phyloP scores from a whole-genome alignment of 768 basidiomycete genomes.

The Hygrophorus russula region DNA sequence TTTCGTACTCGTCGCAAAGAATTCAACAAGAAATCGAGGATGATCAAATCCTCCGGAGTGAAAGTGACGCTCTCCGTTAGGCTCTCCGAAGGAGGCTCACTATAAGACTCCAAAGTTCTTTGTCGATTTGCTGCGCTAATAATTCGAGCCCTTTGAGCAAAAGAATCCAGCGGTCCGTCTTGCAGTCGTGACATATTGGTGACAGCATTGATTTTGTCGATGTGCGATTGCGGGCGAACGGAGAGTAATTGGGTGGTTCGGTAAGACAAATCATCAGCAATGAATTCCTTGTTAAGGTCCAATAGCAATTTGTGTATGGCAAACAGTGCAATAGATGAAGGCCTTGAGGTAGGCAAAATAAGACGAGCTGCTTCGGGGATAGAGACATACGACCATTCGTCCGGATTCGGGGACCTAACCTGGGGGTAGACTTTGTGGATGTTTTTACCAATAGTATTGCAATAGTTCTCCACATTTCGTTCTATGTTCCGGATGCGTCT shows the following conservation, averaged over 20 bases:
- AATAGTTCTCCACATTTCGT: constrained; percentile 31
- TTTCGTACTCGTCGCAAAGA: constrained; percentile 36
- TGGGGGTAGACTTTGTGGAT: constrained; percentile 30
- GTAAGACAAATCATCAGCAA: constrained; percentile 35
- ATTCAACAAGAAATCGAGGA: constrained; percentile 48
- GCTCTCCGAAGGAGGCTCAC: constrained; percentile 18
- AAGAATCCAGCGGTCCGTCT: constrained; percentile 31
- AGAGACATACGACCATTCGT: constrained; percentile 46
- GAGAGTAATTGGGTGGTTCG: constrained; percentile 38
- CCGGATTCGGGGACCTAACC: constrained; percentile 32
- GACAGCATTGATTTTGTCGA: constrained; percentile 39
- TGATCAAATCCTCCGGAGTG: constrained; percentile 39
- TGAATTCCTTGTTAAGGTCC: constrained; percentile 37
- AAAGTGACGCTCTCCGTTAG: constrained; percentile 26
- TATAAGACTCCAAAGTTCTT: constrained; percentile 18
- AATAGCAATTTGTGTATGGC: constrained; percentile 62
- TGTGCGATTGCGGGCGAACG: constrained; percentile 51
- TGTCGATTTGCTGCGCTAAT: constrained; percentile 26
- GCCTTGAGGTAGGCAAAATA: constrained; percentile 19
- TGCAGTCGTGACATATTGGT: constrained; percentile 31
- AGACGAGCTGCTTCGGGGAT: constrained; percentile 39
- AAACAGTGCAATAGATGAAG: constrained; percentile 24
- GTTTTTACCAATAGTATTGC: constrained; percentile 16
- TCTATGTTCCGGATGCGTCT: constrained; percentile 46
- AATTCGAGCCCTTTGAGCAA: constrained; percentile 36